Conservation (phyloP, 495 filamentous ascomycete species). For the Apiosordaria backusii region DNA sequence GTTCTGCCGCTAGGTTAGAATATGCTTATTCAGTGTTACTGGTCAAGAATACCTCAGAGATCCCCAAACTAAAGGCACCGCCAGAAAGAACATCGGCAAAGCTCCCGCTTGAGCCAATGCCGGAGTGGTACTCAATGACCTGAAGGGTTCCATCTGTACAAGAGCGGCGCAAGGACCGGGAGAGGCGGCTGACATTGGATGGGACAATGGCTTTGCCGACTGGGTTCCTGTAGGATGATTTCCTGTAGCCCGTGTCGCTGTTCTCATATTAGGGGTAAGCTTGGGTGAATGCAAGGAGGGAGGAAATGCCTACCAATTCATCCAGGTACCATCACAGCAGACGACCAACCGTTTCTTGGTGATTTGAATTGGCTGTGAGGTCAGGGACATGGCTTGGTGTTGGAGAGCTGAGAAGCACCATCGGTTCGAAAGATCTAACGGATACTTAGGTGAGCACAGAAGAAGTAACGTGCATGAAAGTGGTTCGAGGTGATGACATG, state of each 20-base stretch:
- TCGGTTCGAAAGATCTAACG: neutral
- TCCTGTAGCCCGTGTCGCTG: constrained; percentile 38
- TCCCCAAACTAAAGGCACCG: constrained; percentile 48
- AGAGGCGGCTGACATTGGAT: constrained; percentile 51
- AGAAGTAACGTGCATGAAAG: neutral
- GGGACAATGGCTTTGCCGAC: constrained; percentile 37
- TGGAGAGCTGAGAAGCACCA: neutral
- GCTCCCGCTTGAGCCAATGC: constrained; percentile 47
- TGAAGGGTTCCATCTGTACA: constrained; percentile 39
- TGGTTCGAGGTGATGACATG: neutral
- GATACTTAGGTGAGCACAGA: neutral
- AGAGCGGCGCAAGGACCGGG: constrained; percentile 37
- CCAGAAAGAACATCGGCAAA: constrained; percentile 44
- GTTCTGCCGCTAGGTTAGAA: constrained; percentile 21
- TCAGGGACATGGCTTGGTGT: neutral
- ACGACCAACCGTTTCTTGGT: constrained; percentile 41
- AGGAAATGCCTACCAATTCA: too few species aligned
- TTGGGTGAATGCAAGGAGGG: too few species aligned
- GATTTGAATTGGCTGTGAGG: neutral
- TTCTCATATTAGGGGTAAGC: too few species aligned
- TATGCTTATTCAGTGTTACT: neutral
- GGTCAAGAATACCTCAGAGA: constrained; percentile 32
- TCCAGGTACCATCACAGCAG: constrained; percentile 51
- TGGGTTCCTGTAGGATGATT: constrained; percentile 28
- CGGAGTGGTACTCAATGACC: constrained; percentile 51